Evolutionary conservation across 768 basidiomycete species (phyloP).

Genomic region (Amanita thiersii): DNA sequence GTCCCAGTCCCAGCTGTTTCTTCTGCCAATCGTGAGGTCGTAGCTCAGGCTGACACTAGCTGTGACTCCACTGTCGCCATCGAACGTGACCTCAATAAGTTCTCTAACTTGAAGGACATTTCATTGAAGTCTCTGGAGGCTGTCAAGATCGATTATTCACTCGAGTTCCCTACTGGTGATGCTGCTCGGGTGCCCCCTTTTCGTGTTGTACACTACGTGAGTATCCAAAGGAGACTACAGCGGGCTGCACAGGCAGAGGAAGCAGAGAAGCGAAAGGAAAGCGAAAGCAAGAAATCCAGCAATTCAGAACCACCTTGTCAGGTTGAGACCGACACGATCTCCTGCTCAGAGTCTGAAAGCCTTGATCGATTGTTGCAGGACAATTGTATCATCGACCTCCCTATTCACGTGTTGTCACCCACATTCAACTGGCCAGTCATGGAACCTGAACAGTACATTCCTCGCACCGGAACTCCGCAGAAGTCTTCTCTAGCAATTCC

Average conservation of each 20-base stretch:
- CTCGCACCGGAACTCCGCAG: not conserved
- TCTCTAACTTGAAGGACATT: not conserved
- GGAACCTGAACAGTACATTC: not conserved
- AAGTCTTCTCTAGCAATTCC: not conserved
- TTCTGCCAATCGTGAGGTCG: no score
- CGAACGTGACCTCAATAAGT: not conserved
- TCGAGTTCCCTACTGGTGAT: slow-evolving; percentile 4
- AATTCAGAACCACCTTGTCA: no score
- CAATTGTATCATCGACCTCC: not conserved
- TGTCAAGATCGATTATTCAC: slow-evolving; percentile 5
- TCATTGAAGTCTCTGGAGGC: not conserved
- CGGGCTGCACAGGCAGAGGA: not conserved
- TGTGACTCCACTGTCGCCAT: slow-evolving; percentile 1
- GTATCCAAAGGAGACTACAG: slow-evolving; percentile 1
- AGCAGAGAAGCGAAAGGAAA: not conserved
- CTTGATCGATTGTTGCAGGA: not conserved
- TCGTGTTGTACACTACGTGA: slow-evolving; percentile 1
- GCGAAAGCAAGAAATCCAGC: no score
- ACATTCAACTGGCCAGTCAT: not conserved
- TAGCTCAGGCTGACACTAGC: no score
- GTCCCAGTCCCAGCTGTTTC: no score
- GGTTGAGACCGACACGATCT: no score
- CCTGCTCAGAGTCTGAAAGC: no score
- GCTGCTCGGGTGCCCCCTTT: slow-evolving; percentile 1
- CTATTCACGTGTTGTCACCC: not conserved